Conservation (phyloP, 352 stramenopile species). For the Pilasporangium apinafurcum region DNA sequence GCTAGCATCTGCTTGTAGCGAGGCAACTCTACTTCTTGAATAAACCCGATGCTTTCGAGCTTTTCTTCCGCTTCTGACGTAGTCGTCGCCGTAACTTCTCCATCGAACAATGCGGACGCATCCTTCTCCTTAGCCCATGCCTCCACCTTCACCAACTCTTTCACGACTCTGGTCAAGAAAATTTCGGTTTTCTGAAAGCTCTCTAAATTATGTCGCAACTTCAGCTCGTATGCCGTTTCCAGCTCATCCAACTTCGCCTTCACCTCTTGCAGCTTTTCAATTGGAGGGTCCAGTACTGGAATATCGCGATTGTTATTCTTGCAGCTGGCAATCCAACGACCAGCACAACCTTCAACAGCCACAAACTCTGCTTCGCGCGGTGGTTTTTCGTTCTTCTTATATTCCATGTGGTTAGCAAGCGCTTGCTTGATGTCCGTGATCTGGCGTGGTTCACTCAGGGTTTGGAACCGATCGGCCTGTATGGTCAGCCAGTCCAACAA, state of each 20-base stretch:
- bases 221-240: constrained; percentile 67
- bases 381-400: constrained; percentile 86
- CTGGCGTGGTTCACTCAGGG: constrained; percentile 52
- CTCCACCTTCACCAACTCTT: constrained; percentile 82
- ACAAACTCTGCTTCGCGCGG: constrained; percentile 79
- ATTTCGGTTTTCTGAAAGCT: constrained; percentile 82
- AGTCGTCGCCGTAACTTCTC: constrained; percentile 38
- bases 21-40: constrained; percentile 76
- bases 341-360: constrained; percentile 66
- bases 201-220: constrained; percentile 66
- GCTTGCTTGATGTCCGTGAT: constrained; percentile 67
- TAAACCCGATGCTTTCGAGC: constrained; percentile 77
- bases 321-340: constrained; percentile 80
- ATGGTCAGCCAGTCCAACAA: constrained; percentile 67
- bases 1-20: constrained; percentile 77
- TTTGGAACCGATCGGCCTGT: constrained; percentile 75
- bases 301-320: constrained; percentile 83
- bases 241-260: constrained; percentile 62
- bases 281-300: constrained; percentile 56
- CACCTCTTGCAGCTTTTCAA: constrained; percentile 76
- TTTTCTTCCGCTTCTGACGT: constrained; percentile 75
- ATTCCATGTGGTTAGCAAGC: constrained; percentile 60
- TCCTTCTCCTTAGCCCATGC: constrained; percentile 79
- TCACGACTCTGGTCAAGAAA: constrained; percentile 79
- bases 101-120: constrained; percentile 57